Evolutionary conservation across 1,284 basidiomycete genomes (phyloP).

Genomic region (Rhodotorula sp.): DNA sequence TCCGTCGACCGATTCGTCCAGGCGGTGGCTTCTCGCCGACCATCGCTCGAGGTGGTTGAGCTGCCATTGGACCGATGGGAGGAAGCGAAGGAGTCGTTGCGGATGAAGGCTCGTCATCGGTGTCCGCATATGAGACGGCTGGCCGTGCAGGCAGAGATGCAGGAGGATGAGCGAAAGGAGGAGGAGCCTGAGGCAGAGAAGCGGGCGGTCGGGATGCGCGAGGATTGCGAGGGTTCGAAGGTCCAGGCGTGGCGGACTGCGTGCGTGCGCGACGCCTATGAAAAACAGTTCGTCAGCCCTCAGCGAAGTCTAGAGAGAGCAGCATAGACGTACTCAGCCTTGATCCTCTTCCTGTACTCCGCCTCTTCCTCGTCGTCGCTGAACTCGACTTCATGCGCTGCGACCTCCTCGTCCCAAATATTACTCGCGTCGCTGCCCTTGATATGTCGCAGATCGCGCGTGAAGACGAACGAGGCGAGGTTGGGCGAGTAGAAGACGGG

Average conservation of each 20-base stretch:
- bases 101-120: neutral
- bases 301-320: neutral
- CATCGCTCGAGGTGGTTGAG: neutral
- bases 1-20: slow-evolving; percentile 25
- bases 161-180: slow-evolving; percentile 4
- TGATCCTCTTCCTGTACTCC: slow-evolving; percentile 56
- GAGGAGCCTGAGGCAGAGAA: neutral
- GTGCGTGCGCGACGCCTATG: slow-evolving; percentile 19
- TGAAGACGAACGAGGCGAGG: slow-evolving; percentile 73
- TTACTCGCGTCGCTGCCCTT: slow-evolving; percentile 92
- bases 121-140: slow-evolving; percentile 32
- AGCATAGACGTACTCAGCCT: slow-evolving; percentile 36
- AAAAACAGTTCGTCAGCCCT: neutral
- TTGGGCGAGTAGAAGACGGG: slow-evolving; percentile 72
- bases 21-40: slow-evolving; percentile 32
- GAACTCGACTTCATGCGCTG: slow-evolving; percentile 79
- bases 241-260: slow-evolving; percentile 21
- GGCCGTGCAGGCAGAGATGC: slow-evolving; percentile 26
- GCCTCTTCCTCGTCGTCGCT: slow-evolving; percentile 85
- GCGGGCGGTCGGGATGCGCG: slow-evolving; percentile 4
- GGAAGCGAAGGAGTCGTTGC: slow-evolving; percentile 2
- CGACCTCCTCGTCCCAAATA: slow-evolving; percentile 82
- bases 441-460: slow-evolving; percentile 59
- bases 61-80: slow-evolving; percentile 4
- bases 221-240: slow-evolving; percentile 1